Evolutionary conservation across 148 eudicot species (phyloP), one percentile per base, ranked within the genome.

Genomic region (Camellia sinensis): DNA sequence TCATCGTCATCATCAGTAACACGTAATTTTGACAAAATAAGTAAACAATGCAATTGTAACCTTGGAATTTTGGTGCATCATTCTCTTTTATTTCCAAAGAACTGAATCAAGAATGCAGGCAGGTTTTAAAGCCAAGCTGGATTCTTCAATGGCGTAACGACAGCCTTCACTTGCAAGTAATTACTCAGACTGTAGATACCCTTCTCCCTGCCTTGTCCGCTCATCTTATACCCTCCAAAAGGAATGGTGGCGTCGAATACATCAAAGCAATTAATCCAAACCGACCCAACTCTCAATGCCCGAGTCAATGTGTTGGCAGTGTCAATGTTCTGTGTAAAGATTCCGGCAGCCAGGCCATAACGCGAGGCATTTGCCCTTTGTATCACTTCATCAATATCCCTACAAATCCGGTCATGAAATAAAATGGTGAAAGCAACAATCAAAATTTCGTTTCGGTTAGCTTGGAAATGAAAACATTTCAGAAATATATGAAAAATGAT

Each of bases 301-400:
- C 98, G 83, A 37, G 89, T 72, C 86, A 94, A 48, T 7, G 88
- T 92, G 86, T 92, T 94, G 18, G 93, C 97, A 13, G 83, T 92
- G 73, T 92, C 88, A 14, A 94, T 19, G 84, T 88, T 91, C 48
- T 89, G 83, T 5, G 98, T 92, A 81, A 89, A 88, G 0, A 94
- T 90, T n/a, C 98, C 97, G 0, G 98, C 97, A 21, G 97, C 98
- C 71, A 94, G 85, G 19, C 98, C 98, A 66, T 86, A 94, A 0
- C 62, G 77, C 14, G 85, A 84, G 75, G 82, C 83, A 68, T 94
- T 94, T 52, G 98, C 94, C 79, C 97, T 81, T 76, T 22, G 81
- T 60, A 94, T 84, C 86, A 84, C 98, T 66, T 94, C 98, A 4
- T 82, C 86, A n/a, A 89, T 45, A 43, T 82, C 86, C 89, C 98